Evolutionary conservation across 1,284 basidiomycete species (phyloP).

Genomic region (Coniferiporia weirii): DNA sequence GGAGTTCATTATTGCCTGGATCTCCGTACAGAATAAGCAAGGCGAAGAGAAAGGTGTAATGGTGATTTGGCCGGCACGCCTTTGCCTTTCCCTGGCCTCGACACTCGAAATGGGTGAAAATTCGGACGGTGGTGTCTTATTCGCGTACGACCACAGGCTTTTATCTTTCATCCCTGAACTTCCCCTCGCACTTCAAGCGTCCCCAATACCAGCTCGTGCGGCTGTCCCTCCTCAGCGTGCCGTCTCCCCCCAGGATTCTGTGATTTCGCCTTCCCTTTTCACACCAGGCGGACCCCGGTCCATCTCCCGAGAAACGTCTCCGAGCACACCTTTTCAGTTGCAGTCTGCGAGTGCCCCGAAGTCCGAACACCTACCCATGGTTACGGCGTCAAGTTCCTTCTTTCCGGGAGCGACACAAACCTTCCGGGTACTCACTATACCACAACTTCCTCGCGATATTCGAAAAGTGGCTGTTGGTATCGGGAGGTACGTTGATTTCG

Average conservation of each 20-base stretch:
- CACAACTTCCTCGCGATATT: constrained; percentile 30
- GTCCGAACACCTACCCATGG: constrained; percentile 11
- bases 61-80: constrained; percentile 61
- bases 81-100: constrained; percentile 49
- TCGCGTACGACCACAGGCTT: constrained; percentile 36
- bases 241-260: constrained; percentile 11
- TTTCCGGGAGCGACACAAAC: constrained; percentile 29
- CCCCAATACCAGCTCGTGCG: constrained; percentile 38
- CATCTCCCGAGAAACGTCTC: constrained; percentile 24
- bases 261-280: constrained; percentile 18
- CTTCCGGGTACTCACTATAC: constrained; percentile 29
- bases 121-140: constrained; percentile 25
- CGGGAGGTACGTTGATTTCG: constrained; percentile 61
- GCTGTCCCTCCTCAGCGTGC: constrained; percentile 14
- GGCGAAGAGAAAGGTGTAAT: constrained; percentile 65
- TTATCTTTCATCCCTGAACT: constrained; percentile 57
- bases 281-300: constrained; percentile 15
- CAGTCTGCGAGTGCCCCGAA: constrained; percentile 23
- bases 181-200: constrained; percentile 59
- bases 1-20: constrained; percentile 63
- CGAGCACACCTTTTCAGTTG: constrained; percentile 23
- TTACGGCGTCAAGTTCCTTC: constrained; percentile 35
- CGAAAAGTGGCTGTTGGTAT: constrained; percentile 50
- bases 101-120: constrained; percentile 14
- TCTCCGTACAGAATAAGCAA: constrained; percentile 66